Evolutionary conservation across 257 asterid genomes (phyloP), one percentile per base, ranked within the genome.

Genomic region (Agastache rugosa): DNA sequence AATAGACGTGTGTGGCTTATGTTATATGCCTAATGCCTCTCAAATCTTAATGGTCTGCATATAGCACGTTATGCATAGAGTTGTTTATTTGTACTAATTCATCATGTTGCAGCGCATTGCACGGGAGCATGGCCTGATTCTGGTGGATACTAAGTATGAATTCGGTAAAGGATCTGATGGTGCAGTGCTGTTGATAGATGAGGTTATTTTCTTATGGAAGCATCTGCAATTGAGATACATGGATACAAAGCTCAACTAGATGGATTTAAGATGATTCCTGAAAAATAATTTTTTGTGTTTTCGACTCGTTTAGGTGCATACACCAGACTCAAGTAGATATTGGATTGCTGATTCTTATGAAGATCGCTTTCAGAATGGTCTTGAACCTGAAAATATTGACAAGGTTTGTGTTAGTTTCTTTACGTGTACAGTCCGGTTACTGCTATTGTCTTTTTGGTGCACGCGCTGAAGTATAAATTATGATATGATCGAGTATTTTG

Each of bases 261-360:
- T 47, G 44, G 69, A 67, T 63, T 63, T 29, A 25, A 60, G 71
- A 74, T 48, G 66, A 41, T 5, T 19, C 6, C 39, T 12, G 58
- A 5, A n/a, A 0, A 12, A 16, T 29, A 56, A 6, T 1, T 66
- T 51, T 15, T 56, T 17, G 2, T n/a, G 8, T 55, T 29, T 34
- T 20, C 75, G 34, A 51, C 65, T 27, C 42, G 42, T 59, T 71
- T 79, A 94, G 99, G 94, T 95, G 74, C 99, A 95, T 71, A 92
- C 98, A 19, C 99, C 97, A 16, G 99, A 95, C 85, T 92, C 99
- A 1, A 95, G 99, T 86, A 86, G 99, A 79, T 95, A 92, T 63
- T 95, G 99, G 99, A 84, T 92, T 11, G 89, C 91, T 68, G 78
- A 82, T 78, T 86, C 97, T 25, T 92, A 90, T 29, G 84, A 80